Conservation (phyloP, 208 protist genomes). For the Trypanosoma platydactyli region DNA sequence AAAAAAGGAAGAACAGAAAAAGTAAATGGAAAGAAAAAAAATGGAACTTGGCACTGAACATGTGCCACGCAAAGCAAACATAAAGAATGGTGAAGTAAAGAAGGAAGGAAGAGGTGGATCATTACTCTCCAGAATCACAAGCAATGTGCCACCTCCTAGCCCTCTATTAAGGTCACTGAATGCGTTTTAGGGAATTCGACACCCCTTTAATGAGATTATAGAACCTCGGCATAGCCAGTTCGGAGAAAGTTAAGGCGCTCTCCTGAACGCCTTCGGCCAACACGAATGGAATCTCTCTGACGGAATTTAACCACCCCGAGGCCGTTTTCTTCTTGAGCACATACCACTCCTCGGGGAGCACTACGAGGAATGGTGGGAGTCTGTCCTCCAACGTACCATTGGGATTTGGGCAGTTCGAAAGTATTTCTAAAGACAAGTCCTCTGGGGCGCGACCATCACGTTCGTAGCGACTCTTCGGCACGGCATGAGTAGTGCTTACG, state of each 20-base stretch:
- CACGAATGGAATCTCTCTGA: conserved; percentile 5
- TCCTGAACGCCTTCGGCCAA: conserved; percentile 19
- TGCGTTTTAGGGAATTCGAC: neutral
- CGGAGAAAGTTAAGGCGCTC: neutral
- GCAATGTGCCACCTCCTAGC: neutral
- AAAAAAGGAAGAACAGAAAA: conserved; percentile 24
- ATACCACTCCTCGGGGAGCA: conserved; percentile 29
- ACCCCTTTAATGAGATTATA: neutral
- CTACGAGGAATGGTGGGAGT: conserved; percentile 28
- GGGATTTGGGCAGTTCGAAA: neutral
- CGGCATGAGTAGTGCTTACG: neutral
- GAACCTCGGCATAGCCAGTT: neutral
- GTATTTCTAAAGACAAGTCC: neutral
- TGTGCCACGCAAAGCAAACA: too few species aligned
- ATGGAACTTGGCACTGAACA: neutral
- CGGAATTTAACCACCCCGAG: conserved; percentile 14
- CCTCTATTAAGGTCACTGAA: neutral
- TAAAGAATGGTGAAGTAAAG: too few species aligned
- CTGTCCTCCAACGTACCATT: conserved; percentile 17
- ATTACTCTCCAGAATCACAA: too few species aligned
- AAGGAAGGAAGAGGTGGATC: too few species aligned
- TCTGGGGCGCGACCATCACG: conserved; percentile 9
- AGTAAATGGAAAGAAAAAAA: conserved; percentile 17
- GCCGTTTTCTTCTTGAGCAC: neutral
- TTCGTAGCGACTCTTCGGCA: conserved; percentile 5